These are phyloP conservation scores for Polytrichum formosum DNA, from an alignment of 225 moss, liverwort and hornwort genomes.

Conservation along the genomic window DNA sequence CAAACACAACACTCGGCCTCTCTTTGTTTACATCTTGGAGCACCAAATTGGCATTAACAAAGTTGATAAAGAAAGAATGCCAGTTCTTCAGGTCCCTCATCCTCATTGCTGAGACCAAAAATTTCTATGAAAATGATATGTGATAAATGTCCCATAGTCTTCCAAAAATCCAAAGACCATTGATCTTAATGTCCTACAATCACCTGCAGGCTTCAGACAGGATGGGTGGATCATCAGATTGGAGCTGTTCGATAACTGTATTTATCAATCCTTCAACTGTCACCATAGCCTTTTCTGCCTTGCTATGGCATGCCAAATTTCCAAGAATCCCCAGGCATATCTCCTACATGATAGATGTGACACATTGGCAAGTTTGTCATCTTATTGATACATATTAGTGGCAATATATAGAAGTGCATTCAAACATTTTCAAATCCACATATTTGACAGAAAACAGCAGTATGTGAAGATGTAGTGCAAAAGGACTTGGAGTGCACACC, in stretches of 20 bases:
- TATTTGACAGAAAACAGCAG: neutral
- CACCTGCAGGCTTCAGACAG: slow-evolving; percentile 94
- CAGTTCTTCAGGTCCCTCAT: too few species aligned
- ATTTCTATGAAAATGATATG: too few species aligned
- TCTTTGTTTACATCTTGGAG: too few species aligned
- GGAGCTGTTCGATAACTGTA: slow-evolving; percentile 71
- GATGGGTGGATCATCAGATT: slow-evolving; percentile 75
- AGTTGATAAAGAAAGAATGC: too few species aligned
- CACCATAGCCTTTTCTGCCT: slow-evolving; percentile 66
- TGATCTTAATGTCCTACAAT: neutral
- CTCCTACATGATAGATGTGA: slow-evolving; percentile 40
- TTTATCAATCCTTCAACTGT: slow-evolving; percentile 50
- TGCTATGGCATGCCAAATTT: slow-evolving; percentile 84
- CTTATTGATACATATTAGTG: neutral
- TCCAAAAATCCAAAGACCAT: neutral
- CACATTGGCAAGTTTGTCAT: too few species aligned
- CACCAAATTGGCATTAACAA: too few species aligned
- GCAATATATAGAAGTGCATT: neutral
- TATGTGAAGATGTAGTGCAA: neutral
- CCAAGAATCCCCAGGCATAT: slow-evolving; percentile 84
- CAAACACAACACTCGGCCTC: too few species aligned
- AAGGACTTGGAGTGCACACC: slow-evolving; percentile 39
- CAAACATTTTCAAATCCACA: neutral
- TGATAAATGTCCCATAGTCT: too few species aligned
- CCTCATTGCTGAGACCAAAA: too few species aligned